Evolutionary conservation across 2,329 filamentous ascomycete species (phyloP).

Genomic region (Stachybotrys echinatus): DNA sequence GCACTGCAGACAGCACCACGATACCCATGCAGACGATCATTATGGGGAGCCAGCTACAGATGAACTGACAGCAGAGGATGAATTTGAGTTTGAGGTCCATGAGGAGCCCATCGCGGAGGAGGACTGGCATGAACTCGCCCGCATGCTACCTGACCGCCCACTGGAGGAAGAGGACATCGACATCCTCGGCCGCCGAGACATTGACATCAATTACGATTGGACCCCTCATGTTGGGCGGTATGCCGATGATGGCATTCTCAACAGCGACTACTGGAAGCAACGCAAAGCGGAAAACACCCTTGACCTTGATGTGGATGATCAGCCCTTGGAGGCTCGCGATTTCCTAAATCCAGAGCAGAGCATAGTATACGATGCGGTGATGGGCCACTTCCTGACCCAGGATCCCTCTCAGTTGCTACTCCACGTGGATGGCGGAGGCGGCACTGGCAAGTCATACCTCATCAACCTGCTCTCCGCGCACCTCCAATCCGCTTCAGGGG

Average conservation of each 20-base stretch:
- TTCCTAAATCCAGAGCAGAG: background rate
- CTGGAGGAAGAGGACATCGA: background rate
- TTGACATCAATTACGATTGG: constrained; percentile 5
- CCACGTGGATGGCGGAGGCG: constrained; percentile 2
- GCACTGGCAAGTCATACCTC: constrained; percentile 1
- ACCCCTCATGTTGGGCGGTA: constrained; percentile 18
- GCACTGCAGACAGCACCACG: background rate
- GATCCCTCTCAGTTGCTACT: background rate
- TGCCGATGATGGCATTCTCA: constrained; percentile 1
- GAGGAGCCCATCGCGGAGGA: background rate
- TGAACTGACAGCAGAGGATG: background rate
- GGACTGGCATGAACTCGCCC: constrained; percentile 3
- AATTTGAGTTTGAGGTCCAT: background rate
- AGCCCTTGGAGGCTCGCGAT: background rate
- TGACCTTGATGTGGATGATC: constrained; percentile 1
- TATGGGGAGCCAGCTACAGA: constrained; percentile 1
- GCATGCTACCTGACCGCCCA: constrained; percentile 1
- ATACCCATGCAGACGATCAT: background rate
- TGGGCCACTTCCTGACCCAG: background rate
- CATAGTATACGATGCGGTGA: background rate
- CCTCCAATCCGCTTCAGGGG: background rate
- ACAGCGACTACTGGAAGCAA: constrained; percentile 1
- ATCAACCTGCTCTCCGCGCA: constrained; percentile 3
- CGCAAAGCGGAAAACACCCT: constrained; percentile 1
- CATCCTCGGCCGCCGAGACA: background rate